phyloP scores from a whole-genome alignment of 345 rosid species.

The Turnera subulata region DNA sequence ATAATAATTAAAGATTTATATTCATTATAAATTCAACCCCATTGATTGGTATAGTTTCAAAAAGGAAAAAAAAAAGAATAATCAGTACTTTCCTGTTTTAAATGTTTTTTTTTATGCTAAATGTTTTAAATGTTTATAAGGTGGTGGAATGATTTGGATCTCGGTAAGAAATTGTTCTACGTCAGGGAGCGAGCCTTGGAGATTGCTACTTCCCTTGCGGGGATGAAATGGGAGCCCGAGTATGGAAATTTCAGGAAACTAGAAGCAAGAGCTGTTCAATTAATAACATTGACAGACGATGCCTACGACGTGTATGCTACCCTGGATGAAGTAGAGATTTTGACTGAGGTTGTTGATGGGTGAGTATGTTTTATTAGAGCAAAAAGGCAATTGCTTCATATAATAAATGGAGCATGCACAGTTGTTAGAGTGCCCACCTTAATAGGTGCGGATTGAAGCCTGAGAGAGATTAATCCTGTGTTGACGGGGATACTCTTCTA shows the following conservation, averaged over 20 bases:
- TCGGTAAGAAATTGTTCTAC: constrained; percentile 26
- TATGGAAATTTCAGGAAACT: constrained; percentile 24
- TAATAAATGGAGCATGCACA: too few species aligned
- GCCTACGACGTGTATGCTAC: constrained; percentile 41
- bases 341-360: constrained; percentile 22
- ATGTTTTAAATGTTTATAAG: constrained; percentile 11
- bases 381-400: neutral
- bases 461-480: too few species aligned
- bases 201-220: constrained; percentile 30
- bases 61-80: too few species aligned
- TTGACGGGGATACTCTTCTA: too few species aligned
- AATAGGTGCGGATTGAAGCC: too few species aligned
- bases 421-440: too few species aligned
- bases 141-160: constrained; percentile 36
- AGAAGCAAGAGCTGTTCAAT: constrained; percentile 13
- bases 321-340: constrained; percentile 31
- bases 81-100: neutral
- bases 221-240: constrained; percentile 23
- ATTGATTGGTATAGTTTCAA: too few species aligned
- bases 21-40: too few species aligned
- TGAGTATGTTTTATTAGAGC: neutral
- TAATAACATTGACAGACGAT: constrained; percentile 31
- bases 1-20: too few species aligned
- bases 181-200: constrained; percentile 40
- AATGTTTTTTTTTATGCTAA: too few species aligned